Percentiles rank a stretch among this genome's conserved stretches.
Conservation (phyloP, 2,329 filamentous ascomycete genomes). For the Aureobasidium leucospermi region DNA sequence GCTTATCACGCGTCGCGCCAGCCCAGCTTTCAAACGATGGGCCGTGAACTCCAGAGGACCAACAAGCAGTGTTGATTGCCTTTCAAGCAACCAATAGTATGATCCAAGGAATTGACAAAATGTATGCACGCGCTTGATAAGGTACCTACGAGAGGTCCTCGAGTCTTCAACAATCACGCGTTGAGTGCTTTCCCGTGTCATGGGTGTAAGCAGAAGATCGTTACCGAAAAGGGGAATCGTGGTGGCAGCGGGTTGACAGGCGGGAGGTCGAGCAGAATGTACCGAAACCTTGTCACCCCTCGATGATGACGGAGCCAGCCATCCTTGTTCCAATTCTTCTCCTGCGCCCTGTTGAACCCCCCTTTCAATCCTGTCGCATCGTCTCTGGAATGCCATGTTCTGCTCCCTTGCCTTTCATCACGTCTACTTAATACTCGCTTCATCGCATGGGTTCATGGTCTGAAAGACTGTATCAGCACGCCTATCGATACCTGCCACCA, state of each 20-base stretch:
- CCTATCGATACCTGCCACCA: conserved; percentile 17
- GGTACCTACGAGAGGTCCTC: background rate
- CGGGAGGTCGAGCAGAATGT: conserved; percentile 3
- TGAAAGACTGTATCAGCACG: conserved; percentile 18
- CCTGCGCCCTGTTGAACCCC: background rate
- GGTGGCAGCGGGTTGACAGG: background rate
- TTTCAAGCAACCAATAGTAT: too few species aligned
- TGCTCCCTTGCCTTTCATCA: conserved; percentile 17
- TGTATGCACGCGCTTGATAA: too few species aligned
- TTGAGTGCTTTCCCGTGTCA: background rate
- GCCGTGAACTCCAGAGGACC: too few species aligned
- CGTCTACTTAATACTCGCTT: conserved; percentile 15
- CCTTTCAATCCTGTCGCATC: background rate
- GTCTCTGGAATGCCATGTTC: conserved; percentile 14
- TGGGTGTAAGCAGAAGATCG: background rate
- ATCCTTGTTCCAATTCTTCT: background rate
- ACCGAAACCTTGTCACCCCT: conserved; percentile 10
- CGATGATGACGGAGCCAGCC: conserved; percentile 1
- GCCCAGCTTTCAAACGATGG: too few species aligned
- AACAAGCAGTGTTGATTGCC: too few species aligned
- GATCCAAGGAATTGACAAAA: too few species aligned
- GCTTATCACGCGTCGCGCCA: too few species aligned
- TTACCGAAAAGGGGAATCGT: background rate
- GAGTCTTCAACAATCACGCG: background rate
- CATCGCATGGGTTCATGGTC: conserved; percentile 18